Evolutionary conservation across 208 protist species (phyloP).

Genomic region (Leishmania major): DNA sequence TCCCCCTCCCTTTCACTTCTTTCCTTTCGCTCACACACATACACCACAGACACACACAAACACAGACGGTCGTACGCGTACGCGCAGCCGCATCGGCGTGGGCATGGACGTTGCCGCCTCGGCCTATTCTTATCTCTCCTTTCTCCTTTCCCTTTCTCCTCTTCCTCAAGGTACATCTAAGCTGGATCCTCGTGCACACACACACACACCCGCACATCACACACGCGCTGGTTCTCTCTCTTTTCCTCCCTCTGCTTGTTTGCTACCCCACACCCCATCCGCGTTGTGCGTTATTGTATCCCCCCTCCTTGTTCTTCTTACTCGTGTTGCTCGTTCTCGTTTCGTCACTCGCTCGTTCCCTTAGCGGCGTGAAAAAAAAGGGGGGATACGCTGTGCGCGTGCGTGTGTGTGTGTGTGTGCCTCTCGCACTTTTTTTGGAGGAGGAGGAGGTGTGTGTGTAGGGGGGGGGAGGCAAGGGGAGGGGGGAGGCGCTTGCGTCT

Average conservation of each 20-base stretch:
- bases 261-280: not conserved
- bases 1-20: no score
- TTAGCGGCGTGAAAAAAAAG: not conserved
- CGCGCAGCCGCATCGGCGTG: not conserved
- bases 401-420: no score
- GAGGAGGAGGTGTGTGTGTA: not conserved
- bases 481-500: not conserved
- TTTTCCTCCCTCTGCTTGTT: not conserved
- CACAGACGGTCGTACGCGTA: not conserved
- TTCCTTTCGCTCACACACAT: not conserved
- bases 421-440: not conserved
- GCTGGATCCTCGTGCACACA: not conserved
- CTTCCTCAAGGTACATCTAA: not conserved
- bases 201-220: not conserved
- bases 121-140: conserved; percentile 1
- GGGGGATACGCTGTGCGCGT: not conserved
- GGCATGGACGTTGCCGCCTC: not conserved
- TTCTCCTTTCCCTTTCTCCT: not conserved
- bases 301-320: not conserved
- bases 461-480: not conserved
- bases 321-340: not conserved
- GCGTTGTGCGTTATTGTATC: not conserved
- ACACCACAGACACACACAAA: not conserved
- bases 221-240: not conserved
- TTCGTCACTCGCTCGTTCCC: not conserved